Base-by-base conservation (phyloP, 2,329 filamentous ascomycete species). In the Sporothrix globosa region DNA sequence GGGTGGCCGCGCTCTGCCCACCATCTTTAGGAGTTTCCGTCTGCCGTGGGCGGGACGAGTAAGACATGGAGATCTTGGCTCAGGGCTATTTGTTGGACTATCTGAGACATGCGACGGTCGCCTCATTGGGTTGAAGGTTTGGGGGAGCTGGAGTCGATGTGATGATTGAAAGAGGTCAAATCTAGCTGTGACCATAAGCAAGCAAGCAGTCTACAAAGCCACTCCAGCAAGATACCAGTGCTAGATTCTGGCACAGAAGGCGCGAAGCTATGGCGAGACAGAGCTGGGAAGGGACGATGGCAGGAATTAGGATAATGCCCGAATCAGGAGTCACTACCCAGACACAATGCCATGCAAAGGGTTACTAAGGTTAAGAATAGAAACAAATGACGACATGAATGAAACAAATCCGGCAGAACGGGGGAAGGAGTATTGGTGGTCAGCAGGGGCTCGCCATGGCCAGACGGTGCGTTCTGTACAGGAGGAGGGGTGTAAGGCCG, bases 291-390 rank as follows among this genome's bases (percentile, higher is more conserved):
- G 34, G 56, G 19, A 44, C n/a, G 44, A 34, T 66, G 24, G 13
- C 39, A 27, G 58, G n/a, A 14, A 52, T 11, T 53, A 3, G 10
- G 10, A 19, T 19, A 34, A 13, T 50, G 61, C 61, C 44, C 61
- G 27, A 66, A n/a, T 61, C 61, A 67, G 61, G 30, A 61, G 30
- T 24, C 24, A 24, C 27, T 67, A 27, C 30, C 13, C 30, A 21
- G 21, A 24, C 52, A 60, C 21, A 67, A 39, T 14, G 19, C 65
- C 65, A 41, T 41, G 7, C 21, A 24, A 30, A 68, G 69, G 34
- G 46, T 53, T 53, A 70, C 63, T 30, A 61, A 10, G 30, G 61
- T 61, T 50, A 63, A 67, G 56, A 70, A 70, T 70, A 68, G 69
- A 70, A 70, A 68, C 63, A 70, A 53, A 66, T 58, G 52, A 67